Base-by-base conservation (phyloP, 2,329 filamentous ascomycete species). In the Pseudogymnoascus sp. region DNA sequence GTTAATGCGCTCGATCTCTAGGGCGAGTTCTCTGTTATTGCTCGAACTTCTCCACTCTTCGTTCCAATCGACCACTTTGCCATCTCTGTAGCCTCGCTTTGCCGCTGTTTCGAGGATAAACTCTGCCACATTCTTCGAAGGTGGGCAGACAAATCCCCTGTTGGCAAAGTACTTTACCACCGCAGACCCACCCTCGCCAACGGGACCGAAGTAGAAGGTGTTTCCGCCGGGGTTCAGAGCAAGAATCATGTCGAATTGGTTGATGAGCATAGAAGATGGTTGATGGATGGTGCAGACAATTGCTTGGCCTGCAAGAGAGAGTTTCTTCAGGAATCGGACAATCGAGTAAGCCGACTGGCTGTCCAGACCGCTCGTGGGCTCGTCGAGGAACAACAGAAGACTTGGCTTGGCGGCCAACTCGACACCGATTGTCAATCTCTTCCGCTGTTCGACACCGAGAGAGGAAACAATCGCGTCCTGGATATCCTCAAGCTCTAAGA, bases 201-300 rank as follows among this genome's bases (percentile, higher is more conserved):
- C 84, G 1, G 87, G 79, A 7, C 86, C 87, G 72, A 89, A 89
- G 70, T 90, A 90, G 0, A 89, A 85, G 0, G 85, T 88, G 70
- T 80, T 84, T 1, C 87, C 87, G 38, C 86, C 86, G 62, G 78
- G 80, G 11, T 85, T 84, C 2, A 89, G 78, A 73, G 89, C 86
- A 0, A 88, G 76, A 1, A 88, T 75, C 1, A 81, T 80, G 66
- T 88, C 86, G 62, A 88, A 83, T 50, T 78, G 74, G 64, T 80
- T 76, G 69, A 84, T 83, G 3, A 84, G 72, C 44, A 81, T 77
- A 0, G 81, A 80, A 4, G 76, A 79, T 0, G 82, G 82, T 66
- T 84, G 82, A 68, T 84, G 82, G 14, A 84, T 80, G 0, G 82
- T 84, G 62, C 80, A 82, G 0, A 84, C 73, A 0, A 84, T 75